Evolutionary conservation across 1,284 basidiomycete species (phyloP).

Genomic region (Tilletia walkeri): DNA sequence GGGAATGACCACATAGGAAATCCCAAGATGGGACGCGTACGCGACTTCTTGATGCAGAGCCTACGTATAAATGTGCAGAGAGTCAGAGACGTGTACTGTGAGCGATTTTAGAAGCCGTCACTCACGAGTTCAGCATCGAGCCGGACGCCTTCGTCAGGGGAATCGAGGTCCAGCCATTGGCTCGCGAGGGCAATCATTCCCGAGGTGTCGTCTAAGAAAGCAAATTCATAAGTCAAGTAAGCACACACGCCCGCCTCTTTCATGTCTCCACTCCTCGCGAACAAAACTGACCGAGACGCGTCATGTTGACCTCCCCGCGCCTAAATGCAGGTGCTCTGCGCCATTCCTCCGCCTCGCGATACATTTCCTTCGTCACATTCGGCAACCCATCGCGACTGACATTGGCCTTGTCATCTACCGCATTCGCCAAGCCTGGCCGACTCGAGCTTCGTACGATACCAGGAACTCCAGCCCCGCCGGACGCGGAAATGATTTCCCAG

Average conservation of each 20-base stretch:
- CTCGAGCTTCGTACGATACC: constrained; percentile 22
- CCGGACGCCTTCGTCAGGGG: constrained; percentile 86
- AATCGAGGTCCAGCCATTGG: constrained; percentile 93
- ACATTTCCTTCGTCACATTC: constrained; percentile 56
- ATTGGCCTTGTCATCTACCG: constrained; percentile 16
- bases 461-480: constrained; percentile 2
- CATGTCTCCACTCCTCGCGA: too few relatives aligned
- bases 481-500: constrained; percentile 27
- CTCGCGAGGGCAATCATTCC: constrained; percentile 74
- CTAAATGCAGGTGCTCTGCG: constrained; percentile 75
- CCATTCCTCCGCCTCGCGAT: constrained; percentile 82
- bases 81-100: constrained; percentile 1
- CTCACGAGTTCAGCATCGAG: constrained; percentile 80
- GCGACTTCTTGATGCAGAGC: constrained; percentile 89
- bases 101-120: constrained; percentile 13
- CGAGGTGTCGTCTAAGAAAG: constrained; percentile 73
- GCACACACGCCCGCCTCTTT: constrained; percentile 47
- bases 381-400: constrained; percentile 4
- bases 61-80: constrained; percentile 57
- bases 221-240: not conserved
- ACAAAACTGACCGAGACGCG: constrained; percentile 41
- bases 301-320: constrained; percentile 82
- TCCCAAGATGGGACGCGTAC: constrained; percentile 87
- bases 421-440: constrained; percentile 28
- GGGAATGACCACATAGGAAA: constrained; percentile 82